These are phyloP conservation scores for Globisporangium polare DNA, from an alignment of 352 stramenopile genomes.

Conservation along the genomic window DNA sequence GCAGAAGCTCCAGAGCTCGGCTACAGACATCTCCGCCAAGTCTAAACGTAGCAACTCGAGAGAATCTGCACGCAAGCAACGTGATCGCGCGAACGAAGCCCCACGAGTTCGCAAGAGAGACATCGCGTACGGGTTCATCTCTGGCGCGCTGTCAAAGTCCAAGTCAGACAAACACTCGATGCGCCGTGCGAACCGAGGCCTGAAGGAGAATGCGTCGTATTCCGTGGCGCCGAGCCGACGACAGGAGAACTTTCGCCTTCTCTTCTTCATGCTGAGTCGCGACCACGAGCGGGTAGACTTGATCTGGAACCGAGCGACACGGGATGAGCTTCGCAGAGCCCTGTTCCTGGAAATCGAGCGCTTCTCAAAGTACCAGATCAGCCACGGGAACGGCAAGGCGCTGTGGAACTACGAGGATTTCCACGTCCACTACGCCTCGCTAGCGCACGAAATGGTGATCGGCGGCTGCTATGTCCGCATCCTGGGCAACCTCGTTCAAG, in stretches of 20 bases:
- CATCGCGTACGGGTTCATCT: conserved; percentile 55
- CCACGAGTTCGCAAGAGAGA: conserved; percentile 65
- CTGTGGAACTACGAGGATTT: conserved; percentile 98
- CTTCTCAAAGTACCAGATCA: conserved; percentile 75
- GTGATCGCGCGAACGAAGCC: not conserved
- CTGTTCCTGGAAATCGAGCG: conserved; percentile 83
- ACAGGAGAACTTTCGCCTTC: conserved; percentile 92
- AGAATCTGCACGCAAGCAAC: conserved; percentile 7
- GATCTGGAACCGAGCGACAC: conserved; percentile 92
- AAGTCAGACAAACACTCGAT: conserved; percentile 29
- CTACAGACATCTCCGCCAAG: conserved; percentile 16
- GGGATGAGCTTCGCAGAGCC: conserved; percentile 83
- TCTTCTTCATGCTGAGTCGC: conserved; percentile 93
- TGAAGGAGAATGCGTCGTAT: conserved; percentile 11
- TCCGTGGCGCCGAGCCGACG: conserved; percentile 19
- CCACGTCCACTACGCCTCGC: conserved; percentile 84
- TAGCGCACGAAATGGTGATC: conserved; percentile 85
- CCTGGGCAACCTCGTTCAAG: conserved; percentile 33
- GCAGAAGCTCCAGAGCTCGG: conserved; percentile 57
- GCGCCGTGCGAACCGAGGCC: conserved; percentile 17
- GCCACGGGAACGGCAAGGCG: conserved; percentile 59
- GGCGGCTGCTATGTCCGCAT: conserved; percentile 89
- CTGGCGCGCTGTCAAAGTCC: conserved; percentile 27
- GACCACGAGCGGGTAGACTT: conserved; percentile 91
- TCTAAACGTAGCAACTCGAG: conserved; percentile 5